Evolutionary conservation across 441 rosid species (phyloP).

Genomic region (Monsonia emarginata): DNA sequence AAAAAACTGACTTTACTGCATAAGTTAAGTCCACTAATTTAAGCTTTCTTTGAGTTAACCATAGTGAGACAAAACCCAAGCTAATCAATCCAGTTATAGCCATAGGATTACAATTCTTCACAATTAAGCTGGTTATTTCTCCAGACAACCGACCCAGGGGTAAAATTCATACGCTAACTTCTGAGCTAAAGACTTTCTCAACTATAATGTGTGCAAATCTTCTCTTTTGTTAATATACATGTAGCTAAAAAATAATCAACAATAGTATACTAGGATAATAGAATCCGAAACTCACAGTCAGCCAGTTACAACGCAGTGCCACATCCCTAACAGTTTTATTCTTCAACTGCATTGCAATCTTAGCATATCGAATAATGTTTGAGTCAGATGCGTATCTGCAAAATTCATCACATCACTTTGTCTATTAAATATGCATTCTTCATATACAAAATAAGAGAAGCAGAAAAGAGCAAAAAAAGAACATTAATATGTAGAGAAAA

Average conservation of each 20-base stretch:
- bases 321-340: conserved; percentile 69
- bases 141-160: background rate
- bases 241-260: background rate
- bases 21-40: background rate
- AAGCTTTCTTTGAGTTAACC: background rate
- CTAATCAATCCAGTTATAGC: background rate
- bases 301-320: conserved; percentile 70
- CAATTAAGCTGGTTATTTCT: background rate
- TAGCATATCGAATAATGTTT: conserved; percentile 48
- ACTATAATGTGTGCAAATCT: background rate
- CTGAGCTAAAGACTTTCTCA: background rate
- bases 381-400: conserved; percentile 48
- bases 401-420: conserved; percentile 10
- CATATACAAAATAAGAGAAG: conserved; percentile 1
- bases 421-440: background rate
- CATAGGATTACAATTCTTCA: background rate
- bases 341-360: conserved; percentile 58
- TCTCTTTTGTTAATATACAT: background rate
- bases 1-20: background rate
- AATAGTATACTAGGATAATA: too few species aligned
- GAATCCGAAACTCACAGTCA: conserved; percentile 44
- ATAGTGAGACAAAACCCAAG: background rate
- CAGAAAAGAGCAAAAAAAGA: background rate
- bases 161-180: background rate
- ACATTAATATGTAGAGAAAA: background rate